Evolutionary conservation across 495 filamentous ascomycete genomes (phyloP).

Genomic region (Corynascus novoguineensis): DNA sequence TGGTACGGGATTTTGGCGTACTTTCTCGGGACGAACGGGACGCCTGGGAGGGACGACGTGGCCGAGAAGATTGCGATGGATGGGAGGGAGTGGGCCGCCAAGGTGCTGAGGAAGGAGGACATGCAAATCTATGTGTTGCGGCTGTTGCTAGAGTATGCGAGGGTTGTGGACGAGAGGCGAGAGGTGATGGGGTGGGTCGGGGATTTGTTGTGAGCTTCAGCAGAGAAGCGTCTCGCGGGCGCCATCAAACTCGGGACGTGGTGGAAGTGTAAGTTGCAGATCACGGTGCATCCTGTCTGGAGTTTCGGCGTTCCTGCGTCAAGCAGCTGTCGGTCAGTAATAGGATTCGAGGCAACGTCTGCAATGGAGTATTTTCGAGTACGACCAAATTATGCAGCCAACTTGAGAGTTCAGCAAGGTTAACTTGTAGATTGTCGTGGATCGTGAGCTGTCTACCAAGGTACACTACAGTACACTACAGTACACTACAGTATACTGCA

Average conservation of each 20-base stretch:
- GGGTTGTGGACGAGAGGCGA: slow-evolving; percentile 54
- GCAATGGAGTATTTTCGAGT: background rate
- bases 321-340: background rate
- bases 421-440: background rate
- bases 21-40: slow-evolving; percentile 55
- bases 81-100: slow-evolving; percentile 60
- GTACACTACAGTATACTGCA: no score
- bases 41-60: background rate
- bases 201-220: slow-evolving; percentile 24
- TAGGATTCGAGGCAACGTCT: background rate
- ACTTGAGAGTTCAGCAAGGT: no score
- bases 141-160: slow-evolving; percentile 66
- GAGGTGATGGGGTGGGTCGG: slow-evolving; percentile 37
- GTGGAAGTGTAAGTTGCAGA: background rate
- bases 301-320: background rate
- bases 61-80: slow-evolving; percentile 57
- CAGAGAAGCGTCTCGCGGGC: no score
- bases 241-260: background rate
- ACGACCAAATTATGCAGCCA: background rate
- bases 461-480: no score
- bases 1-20: slow-evolving; percentile 74
- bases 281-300: background rate
- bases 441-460: no score
- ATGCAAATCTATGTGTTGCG: slow-evolving; percentile 67
- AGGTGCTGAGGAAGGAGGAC: slow-evolving; percentile 61